Evolutionary conservation across 1,284 basidiomycete species (phyloP), one percentile per base, ranked within the genome.

Genomic region (Stereum hirsutum): DNA sequence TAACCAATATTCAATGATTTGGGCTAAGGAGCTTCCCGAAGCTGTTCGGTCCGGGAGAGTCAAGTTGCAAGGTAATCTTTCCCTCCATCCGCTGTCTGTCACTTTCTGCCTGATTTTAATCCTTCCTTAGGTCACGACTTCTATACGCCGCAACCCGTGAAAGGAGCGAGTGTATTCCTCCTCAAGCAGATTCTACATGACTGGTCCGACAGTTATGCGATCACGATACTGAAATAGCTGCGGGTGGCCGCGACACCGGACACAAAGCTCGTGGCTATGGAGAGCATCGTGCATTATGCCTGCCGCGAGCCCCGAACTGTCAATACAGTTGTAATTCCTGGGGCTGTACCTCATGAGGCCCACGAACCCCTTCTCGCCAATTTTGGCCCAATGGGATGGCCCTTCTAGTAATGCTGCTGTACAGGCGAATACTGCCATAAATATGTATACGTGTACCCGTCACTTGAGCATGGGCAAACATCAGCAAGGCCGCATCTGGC

Each of bases 51-150:
- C 25, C 10, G 26, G 28, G 5, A 12, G 19, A 19, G 39, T 41
- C 10, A 24, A 19, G 19, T 20, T 28, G 1, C 39, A 41, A 41
- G 39, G 39, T 41, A 26, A 30, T 5, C 10, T 23, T 25, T 8
- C n/a, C 24, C 12, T 24, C n/a, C 26, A 10, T 8, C n/a, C n/a
- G n/a, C n/a, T n/a, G n/a, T n/a, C n/a, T n/a, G n/a, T n/a, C n/a
- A n/a, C n/a, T n/a, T n/a, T n/a, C n/a, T n/a, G n/a, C n/a, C n/a
- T n/a, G n/a, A n/a, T n/a, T n/a, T n/a, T n/a, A n/a, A n/a, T n/a
- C n/a, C n/a, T n/a, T n/a, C n/a, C n/a, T n/a, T n/a, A 46, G 56
- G 54, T 26, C 55, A 59, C 44, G 51, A 55, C 45, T 60, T 57
- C 46, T 54, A 58, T 41, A 34, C 26, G 14, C 49, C 53, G 2